phyloP scores from a whole-genome alignment of 371 early-diverging fungal genomes.

The Actinomortierella ambigua region DNA sequence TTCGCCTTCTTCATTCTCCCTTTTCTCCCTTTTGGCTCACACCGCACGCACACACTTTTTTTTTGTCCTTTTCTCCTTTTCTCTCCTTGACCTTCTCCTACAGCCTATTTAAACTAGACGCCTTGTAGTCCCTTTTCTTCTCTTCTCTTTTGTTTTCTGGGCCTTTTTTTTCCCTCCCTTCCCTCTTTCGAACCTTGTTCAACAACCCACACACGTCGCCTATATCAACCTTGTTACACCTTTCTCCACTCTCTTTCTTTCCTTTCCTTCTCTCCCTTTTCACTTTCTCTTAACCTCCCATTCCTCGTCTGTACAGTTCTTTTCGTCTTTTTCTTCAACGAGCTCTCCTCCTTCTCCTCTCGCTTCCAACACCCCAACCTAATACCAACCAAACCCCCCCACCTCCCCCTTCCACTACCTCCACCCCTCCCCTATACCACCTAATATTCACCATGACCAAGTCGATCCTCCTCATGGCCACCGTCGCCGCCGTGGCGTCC shows the following conservation, averaged over 20 bases:
- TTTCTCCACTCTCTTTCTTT: neutral
- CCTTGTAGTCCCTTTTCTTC: neutral
- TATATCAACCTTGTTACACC: neutral
- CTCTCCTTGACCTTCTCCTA: too few relatives aligned
- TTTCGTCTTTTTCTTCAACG: neutral
- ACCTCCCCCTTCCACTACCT: neutral
- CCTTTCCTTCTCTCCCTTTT: neutral
- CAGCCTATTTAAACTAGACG: too few relatives aligned
- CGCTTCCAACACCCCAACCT: too few relatives aligned
- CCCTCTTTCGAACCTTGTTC: neutral
- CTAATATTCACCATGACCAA: slow-evolving; percentile 16
- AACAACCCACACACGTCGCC: neutral
- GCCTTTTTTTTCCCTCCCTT: neutral
- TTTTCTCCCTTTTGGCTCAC: too few relatives aligned
- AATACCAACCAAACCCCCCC: neutral
- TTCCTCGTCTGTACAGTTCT: neutral
- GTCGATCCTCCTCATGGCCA: slow-evolving; percentile 20
- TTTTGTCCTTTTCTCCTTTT: too few relatives aligned
- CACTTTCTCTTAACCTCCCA: neutral
- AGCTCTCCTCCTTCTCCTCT: neutral
- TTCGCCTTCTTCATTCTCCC: too few relatives aligned
- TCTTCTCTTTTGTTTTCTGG: neutral
- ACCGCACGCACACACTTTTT: too few relatives aligned
- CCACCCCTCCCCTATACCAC: neutral
- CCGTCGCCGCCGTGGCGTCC: slow-evolving; percentile 7